Percentiles rank a stretch among this genome's conserved stretches.
Conservation (phyloP, 2,329 filamentous ascomycete species). For the Herpotrichia juniperi region DNA sequence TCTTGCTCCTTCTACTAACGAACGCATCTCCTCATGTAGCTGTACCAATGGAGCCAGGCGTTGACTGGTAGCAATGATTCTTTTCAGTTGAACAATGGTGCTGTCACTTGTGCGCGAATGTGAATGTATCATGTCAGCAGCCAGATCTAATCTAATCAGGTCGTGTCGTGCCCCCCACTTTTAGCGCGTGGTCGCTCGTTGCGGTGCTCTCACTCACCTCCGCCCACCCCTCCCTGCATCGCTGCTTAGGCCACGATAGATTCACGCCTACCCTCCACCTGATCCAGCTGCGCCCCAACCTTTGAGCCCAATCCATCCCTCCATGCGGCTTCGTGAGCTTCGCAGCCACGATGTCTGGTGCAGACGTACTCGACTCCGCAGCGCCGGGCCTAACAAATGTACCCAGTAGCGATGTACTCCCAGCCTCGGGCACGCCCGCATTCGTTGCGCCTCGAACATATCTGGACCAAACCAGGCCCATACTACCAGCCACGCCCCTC, state of each 20-base stretch:
- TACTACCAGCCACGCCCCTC: constrained; percentile 45
- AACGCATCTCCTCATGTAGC: constrained; percentile 9
- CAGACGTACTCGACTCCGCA: constrained; percentile 39
- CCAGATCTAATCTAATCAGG: background rate
- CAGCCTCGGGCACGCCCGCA: constrained; percentile 28
- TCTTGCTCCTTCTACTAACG: constrained; percentile 3
- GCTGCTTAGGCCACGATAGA: constrained; percentile 22
- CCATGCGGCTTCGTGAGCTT: constrained; percentile 46
- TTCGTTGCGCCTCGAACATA: constrained; percentile 48
- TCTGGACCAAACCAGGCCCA: constrained; percentile 37
- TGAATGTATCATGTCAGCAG: background rate
- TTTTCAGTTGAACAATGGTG: background rate
- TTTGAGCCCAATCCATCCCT: constrained; percentile 17
- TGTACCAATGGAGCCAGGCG: constrained; percentile 22
- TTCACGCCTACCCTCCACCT: constrained; percentile 29
- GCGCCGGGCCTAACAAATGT: constrained; percentile 22
- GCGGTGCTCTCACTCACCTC: constrained; percentile 1
- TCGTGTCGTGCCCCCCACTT: constrained; percentile 18
- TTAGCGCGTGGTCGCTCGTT: constrained; percentile 18
- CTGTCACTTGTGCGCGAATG: background rate
- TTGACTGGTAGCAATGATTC: constrained; percentile 2
- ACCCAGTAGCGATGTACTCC: constrained; percentile 31
- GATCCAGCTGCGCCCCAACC: background rate
- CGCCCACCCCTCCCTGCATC: constrained; percentile 15
- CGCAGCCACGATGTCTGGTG: constrained; percentile 46